Conservation (phyloP, 2,329 filamentous ascomycete genomes). For the Fusarium luffae region DNA sequence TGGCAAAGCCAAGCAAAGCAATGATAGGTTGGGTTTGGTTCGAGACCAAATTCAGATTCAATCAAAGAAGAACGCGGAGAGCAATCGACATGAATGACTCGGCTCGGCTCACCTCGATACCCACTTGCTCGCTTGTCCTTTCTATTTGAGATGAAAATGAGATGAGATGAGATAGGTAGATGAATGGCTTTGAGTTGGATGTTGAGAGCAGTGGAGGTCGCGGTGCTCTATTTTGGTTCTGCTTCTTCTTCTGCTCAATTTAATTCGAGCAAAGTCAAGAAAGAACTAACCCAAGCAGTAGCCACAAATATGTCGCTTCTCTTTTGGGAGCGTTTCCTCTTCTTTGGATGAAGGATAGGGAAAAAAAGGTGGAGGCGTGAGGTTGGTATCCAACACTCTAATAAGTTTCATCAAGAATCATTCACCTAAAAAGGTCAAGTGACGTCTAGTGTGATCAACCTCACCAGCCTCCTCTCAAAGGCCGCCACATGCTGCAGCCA, state of each 20-base stretch:
- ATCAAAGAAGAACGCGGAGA: constrained; percentile 42
- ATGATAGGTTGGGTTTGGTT: constrained; percentile 38
- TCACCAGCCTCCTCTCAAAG: neutral
- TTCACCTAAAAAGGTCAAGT: constrained; percentile 33
- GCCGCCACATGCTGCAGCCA: constrained; percentile 24
- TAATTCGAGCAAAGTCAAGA: neutral
- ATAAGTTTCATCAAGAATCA: constrained; percentile 30
- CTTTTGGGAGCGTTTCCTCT: constrained; percentile 22
- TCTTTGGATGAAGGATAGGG: constrained; percentile 24
- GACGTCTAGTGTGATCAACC: constrained; percentile 12
- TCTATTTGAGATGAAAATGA: constrained; percentile 11
- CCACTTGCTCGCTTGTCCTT: constrained; percentile 39
- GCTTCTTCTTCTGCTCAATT: neutral
- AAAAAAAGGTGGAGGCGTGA: constrained; percentile 22
- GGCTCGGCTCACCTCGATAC: constrained; percentile 49
- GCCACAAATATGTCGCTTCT: constrained; percentile 18
- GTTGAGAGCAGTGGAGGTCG: constrained; percentile 26
- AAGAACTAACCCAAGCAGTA: constrained; percentile 17
- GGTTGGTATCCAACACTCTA: constrained; percentile 9
- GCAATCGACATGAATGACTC: constrained; percentile 49
- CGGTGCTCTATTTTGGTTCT: constrained; percentile 22
- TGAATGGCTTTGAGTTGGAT: neutral
- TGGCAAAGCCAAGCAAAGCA: neutral
- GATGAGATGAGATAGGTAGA: neutral
- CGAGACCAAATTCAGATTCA: constrained; percentile 28